phyloP scores from a whole-genome alignment of 2,329 filamentous ascomycete genomes.

The Fusarium sp. region DNA sequence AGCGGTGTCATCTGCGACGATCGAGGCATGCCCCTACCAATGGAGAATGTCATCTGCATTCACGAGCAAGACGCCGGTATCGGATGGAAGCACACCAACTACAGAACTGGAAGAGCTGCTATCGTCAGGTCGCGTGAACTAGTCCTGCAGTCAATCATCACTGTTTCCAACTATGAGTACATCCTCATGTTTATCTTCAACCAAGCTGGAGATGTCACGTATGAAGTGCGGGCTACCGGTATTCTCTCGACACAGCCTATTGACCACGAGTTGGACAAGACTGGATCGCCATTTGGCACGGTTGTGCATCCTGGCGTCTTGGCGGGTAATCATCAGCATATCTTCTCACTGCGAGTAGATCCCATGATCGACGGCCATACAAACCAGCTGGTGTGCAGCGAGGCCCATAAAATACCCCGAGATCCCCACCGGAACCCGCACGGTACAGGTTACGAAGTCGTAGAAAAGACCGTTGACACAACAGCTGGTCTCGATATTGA shows the following conservation, averaged over 20 bases:
- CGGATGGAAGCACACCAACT: slow-evolving; percentile 80
- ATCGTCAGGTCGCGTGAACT: slow-evolving; percentile 72
- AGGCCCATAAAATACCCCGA: slow-evolving; percentile 54
- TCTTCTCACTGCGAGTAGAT: slow-evolving; percentile 75
- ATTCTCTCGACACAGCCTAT: slow-evolving; percentile 74
- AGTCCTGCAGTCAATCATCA: slow-evolving; percentile 77
- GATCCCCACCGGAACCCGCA: slow-evolving; percentile 69
- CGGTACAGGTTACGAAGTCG: slow-evolving; percentile 71
- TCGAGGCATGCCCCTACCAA: slow-evolving; percentile 65
- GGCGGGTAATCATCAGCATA: slow-evolving; percentile 77
- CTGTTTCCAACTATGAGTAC: slow-evolving; percentile 62
- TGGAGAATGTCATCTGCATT: slow-evolving; percentile 73
- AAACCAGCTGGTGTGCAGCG: slow-evolving; percentile 64
- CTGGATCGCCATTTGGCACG: slow-evolving; percentile 66
- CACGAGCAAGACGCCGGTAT: slow-evolving; percentile 80
- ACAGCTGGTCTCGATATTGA: slow-evolving; percentile 59
- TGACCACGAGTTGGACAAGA: slow-evolving; percentile 67
- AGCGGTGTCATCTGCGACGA: slow-evolving; percentile 67
- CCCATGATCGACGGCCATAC: slow-evolving; percentile 68
- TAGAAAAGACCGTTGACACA: slow-evolving; percentile 60
- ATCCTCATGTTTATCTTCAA: slow-evolving; percentile 68
- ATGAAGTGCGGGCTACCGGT: slow-evolving; percentile 75
- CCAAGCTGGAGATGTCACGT: slow-evolving; percentile 70
- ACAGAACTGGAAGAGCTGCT: slow-evolving; percentile 70
- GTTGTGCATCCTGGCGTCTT: slow-evolving; percentile 74